Evolutionary conservation across 2,329 filamentous ascomycete genomes (phyloP).

Genomic region (Xylariaceae sp.): DNA sequence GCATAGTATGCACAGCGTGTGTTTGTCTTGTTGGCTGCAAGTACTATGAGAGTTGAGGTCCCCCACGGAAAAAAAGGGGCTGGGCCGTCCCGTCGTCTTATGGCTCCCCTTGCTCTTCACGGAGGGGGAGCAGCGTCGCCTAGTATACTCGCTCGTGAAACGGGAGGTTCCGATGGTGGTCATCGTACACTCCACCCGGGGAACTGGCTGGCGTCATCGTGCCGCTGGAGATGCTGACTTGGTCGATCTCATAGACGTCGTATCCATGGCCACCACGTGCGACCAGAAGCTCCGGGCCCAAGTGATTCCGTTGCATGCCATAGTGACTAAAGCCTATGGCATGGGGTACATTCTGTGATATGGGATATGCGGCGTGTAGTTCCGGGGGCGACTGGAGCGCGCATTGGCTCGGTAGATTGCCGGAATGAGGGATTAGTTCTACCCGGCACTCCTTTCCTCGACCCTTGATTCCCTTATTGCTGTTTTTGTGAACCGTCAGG

Average conservation of each 20-base stretch:
- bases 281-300: conserved; percentile 28
- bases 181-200: conserved; percentile 39
- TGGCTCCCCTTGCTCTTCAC: not conserved
- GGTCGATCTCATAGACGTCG: conserved; percentile 44
- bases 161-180: conserved; percentile 33
- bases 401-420: conserved; percentile 19
- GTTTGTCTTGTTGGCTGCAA: not conserved
- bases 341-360: conserved; percentile 22
- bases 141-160: conserved; percentile 38
- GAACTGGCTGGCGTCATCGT: conserved; percentile 34
- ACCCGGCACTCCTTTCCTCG: conserved; percentile 79
- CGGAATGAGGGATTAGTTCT: conserved; percentile 22
- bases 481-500: conserved; percentile 85
- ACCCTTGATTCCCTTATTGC: conserved; percentile 97
- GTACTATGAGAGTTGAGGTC: conserved; percentile 1
- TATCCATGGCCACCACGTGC: conserved; percentile 30
- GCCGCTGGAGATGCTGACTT: conserved; percentile 33
- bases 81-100: not conserved
- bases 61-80: not conserved
- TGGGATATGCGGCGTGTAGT: conserved; percentile 15
- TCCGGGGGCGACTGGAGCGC: conserved; percentile 23
- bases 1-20: conserved; percentile 1
- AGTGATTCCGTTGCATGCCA: conserved; percentile 16
- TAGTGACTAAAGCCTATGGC: conserved; percentile 18
- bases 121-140: not conserved